A percentile compares a stretch with the other conserved stretches of the same genome.
Conservation (phyloP, 441 rosid genomes). For the Kokia cookei region DNA sequence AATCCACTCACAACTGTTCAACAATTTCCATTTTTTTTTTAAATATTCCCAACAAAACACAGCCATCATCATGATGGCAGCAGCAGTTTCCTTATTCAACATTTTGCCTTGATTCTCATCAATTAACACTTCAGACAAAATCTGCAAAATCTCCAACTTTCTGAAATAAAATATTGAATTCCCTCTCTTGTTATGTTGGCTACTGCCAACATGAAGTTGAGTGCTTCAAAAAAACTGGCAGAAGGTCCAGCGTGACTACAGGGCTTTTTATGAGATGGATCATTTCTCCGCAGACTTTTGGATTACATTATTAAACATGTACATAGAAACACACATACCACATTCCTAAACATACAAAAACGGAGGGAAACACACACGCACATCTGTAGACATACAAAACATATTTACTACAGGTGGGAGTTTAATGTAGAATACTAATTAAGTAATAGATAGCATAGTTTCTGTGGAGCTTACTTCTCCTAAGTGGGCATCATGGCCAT, state of each 20-base stretch:
- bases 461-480: conserved; percentile 56
- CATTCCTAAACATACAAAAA: not conserved
- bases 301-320: not conserved
- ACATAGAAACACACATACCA: not conserved
- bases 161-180: not conserved
- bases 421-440: not conserved
- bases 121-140: not conserved
- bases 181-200: no score
- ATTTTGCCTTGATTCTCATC: not conserved
- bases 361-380: not conserved
- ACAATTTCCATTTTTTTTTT: not conserved
- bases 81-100: not conserved
- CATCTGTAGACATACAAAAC: not conserved
- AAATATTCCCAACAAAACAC: not conserved
- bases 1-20: not conserved
- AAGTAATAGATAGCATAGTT: not conserved
- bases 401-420: not conserved
- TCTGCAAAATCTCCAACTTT: not conserved
- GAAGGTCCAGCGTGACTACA: no score
- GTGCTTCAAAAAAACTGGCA: no score
- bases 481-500: conserved; percentile 52
- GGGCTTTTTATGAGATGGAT: no score
- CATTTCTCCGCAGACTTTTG: no score
- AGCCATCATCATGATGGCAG: not conserved
- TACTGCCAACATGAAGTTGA: no score